These are phyloP conservation scores for Leccinum rimulosum DNA, from an alignment of 768 basidiomycete genomes.

Conservation along the genomic window DNA sequence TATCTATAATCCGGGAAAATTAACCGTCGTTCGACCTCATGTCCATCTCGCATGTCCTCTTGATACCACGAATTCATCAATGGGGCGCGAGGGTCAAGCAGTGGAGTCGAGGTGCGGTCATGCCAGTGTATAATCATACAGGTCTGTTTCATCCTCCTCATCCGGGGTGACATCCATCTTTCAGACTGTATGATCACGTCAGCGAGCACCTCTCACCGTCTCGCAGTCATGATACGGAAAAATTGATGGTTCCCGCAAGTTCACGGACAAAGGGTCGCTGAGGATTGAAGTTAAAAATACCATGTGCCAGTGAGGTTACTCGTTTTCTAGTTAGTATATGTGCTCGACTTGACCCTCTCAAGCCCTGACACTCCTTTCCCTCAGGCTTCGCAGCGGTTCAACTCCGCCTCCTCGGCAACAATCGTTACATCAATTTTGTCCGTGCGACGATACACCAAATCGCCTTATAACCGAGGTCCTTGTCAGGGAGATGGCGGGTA, in stretches of 20 bases:
- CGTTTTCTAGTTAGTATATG: background rate
- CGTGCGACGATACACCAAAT: constrained; percentile 42
- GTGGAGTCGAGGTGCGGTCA: too few relatives aligned
- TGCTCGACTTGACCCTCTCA: too few relatives aligned
- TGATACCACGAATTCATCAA: too few relatives aligned
- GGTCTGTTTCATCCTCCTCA: too few relatives aligned
- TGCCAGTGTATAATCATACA: too few relatives aligned
- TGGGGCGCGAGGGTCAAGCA: too few relatives aligned
- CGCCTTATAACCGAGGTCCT: constrained; percentile 16
- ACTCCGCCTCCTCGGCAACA: too few relatives aligned
- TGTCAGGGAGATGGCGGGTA: too few relatives aligned
- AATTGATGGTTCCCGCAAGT: constrained; percentile 10
- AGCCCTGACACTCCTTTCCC: constrained; percentile 6
- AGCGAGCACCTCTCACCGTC: constrained; percentile 28
- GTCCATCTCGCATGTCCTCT: too few relatives aligned
- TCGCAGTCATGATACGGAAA: constrained; percentile 21
- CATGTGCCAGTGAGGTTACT: constrained; percentile 50
- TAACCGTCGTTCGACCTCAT: too few relatives aligned
- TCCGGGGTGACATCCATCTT: constrained; percentile 8
- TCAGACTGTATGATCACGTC: constrained; percentile 40
- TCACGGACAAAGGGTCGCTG: constrained; percentile 66
- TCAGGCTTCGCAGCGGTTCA: constrained; percentile 43
- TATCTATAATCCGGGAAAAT: too few relatives aligned
- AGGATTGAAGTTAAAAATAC: constrained; percentile 89
- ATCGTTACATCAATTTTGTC: constrained; percentile 72